phyloP scores from a whole-genome alignment of 2,329 filamentous ascomycete species.

The Trichoderma citrinoviride region DNA sequence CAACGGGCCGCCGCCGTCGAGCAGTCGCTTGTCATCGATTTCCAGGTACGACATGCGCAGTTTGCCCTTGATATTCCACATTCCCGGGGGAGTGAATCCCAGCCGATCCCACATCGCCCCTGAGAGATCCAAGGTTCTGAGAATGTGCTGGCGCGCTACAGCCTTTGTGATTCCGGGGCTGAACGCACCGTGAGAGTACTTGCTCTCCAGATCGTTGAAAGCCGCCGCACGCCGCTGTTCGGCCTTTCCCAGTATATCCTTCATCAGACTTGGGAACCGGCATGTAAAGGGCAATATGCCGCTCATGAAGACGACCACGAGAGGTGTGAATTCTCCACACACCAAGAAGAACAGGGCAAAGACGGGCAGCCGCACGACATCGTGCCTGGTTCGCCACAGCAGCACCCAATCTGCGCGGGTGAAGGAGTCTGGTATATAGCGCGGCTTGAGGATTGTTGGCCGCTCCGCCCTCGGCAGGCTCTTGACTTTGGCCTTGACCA shows the following conservation, averaged over 20 bases:
- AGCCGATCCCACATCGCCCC: constrained; percentile 50
- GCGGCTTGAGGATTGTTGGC: constrained; percentile 40
- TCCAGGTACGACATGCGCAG: constrained; percentile 61
- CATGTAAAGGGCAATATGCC: constrained; percentile 76
- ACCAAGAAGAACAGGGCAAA: constrained; percentile 74
- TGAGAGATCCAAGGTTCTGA: constrained; percentile 46
- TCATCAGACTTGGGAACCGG: constrained; percentile 73
- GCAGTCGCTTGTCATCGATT: constrained; percentile 68
- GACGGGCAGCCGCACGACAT: constrained; percentile 72
- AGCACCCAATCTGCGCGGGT: constrained; percentile 71
- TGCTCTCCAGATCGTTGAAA: constrained; percentile 44
- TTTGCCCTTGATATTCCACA: constrained; percentile 55
- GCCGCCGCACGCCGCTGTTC: constrained; percentile 52
- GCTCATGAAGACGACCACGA: constrained; percentile 71
- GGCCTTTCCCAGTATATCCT: constrained; percentile 52
- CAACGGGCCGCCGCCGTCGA: constrained; percentile 55
- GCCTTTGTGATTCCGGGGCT: constrained; percentile 33
- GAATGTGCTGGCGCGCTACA: constrained; percentile 39
- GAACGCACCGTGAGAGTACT: constrained; percentile 37
- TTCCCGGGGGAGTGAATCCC: constrained; percentile 45
- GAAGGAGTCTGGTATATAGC: constrained; percentile 36
- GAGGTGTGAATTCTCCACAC: constrained; percentile 81
- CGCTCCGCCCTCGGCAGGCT: constrained; percentile 54
- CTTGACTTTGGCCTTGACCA: constrained; percentile 45
- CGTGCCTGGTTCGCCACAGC: constrained; percentile 63